Base-by-base conservation (phyloP, 768 basidiomycete genomes). In the Trametes sanguinea region DNA sequence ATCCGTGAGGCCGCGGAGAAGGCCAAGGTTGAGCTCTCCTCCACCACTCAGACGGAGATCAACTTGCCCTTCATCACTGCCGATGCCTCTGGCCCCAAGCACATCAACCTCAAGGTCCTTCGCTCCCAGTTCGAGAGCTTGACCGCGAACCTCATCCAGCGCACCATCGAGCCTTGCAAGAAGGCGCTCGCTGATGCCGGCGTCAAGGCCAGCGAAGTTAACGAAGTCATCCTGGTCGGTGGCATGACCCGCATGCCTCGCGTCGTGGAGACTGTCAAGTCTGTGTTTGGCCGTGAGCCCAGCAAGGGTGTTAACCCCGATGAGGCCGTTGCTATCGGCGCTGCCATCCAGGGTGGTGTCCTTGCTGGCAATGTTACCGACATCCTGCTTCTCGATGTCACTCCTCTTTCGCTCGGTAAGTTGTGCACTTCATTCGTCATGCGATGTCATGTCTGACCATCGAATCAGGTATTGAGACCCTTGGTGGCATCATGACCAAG, bases 221-320 rank as follows among this genome's bases (percentile, higher is more conserved):
- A 96, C 75, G 97, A 98, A 68, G 95, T 99, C 62, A 97, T 99
- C 71, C 85, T 99, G 30, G 97, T 99, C 51, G 97, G 97, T 75
- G 97, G 97, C 70, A 98, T 98, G 95, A 89, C 89, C 48, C 94
- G 97, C 71, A 98, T 98, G 95, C 97, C 97, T 51, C 86, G 86
- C 70, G 96, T 99, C 37, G 83, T 83, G 27, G 96, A 98, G 61
- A 96, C 94, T 4, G 97, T 99, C 72, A 95, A 95, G 83, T 71
- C 74, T 14, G 84, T 97, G 72, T 99, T 99, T 72, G 95, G 95
- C 56, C 91, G 94, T 51, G 97, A 99, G 22, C 95, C 97, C 22
- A 90, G 87, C 77, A 99, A 98, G 83, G 96, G 96, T 76, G 96
- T 98, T 71, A 99, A 99, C 83, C 97, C 97, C 55, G 97, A 99